phyloP scores from a whole-genome alignment of 75 land plant genomes.

The Cunninghamia lanceolata region DNA sequence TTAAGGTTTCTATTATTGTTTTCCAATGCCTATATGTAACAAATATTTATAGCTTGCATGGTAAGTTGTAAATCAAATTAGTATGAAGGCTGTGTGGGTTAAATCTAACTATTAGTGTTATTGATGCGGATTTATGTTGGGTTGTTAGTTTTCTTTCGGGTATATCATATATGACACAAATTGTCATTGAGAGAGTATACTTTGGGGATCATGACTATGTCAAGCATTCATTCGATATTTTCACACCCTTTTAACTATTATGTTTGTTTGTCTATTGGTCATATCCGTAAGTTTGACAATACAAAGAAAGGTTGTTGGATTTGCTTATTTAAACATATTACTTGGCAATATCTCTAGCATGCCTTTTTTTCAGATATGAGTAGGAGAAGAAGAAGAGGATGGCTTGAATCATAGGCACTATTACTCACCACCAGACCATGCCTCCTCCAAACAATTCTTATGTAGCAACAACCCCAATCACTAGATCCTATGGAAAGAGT shows the following conservation, averaged over 20 bases:
- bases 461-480: conserved; percentile 20
- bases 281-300: conserved; percentile 58
- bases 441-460: conserved; percentile 28
- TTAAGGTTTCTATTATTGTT: conserved; percentile 55
- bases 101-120: too few relatives aligned
- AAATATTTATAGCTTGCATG: too few relatives aligned
- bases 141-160: conserved; percentile 71
- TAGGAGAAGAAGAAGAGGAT: conserved; percentile 52
- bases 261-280: conserved; percentile 70
- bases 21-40: background rate
- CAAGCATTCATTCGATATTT: conserved; percentile 77
- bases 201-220: conserved; percentile 81
- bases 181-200: conserved; percentile 84
- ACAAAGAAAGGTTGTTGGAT: background rate
- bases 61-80: too few relatives aligned
- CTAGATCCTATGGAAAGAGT: too few relatives aligned
- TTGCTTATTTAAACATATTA: too few relatives aligned
- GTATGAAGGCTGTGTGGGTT: too few relatives aligned
- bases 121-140: too few relatives aligned
- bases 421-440: background rate
- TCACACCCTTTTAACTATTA: conserved; percentile 75
- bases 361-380: conserved; percentile 43
- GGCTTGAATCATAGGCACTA: background rate
- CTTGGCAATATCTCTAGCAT: background rate
- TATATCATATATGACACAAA: conserved; percentile 80